Evolutionary conservation across 2,329 filamentous ascomycete species (phyloP).

Genomic region (Colletotrichum limetticola): DNA sequence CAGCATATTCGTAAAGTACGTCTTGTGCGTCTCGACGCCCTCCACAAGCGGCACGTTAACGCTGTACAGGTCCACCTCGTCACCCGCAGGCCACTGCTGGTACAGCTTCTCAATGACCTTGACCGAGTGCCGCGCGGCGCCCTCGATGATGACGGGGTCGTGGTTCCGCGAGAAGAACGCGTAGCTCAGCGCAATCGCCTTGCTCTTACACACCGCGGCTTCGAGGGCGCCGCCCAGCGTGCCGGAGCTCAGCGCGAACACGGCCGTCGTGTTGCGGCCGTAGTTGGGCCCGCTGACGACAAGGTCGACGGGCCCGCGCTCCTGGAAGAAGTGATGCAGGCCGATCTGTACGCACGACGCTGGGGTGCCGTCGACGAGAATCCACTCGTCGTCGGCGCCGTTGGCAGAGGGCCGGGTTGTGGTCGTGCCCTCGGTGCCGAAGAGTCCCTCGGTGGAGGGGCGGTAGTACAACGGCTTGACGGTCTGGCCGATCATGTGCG

Average conservation of each 20-base stretch:
- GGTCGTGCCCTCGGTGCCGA: conserved; percentile 70
- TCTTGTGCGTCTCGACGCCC: conserved; percentile 76
- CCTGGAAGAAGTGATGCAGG: conserved; percentile 80
- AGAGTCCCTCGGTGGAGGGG: conserved; percentile 53
- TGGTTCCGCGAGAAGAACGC: conserved; percentile 91
- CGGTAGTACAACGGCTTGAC: conserved; percentile 88
- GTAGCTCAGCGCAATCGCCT: conserved; percentile 85
- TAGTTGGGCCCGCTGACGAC: conserved; percentile 87
- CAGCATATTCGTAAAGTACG: conserved; percentile 86
- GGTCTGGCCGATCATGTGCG: conserved; percentile 91
- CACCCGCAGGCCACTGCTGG: conserved; percentile 75
- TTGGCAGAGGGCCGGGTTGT: conserved; percentile 64
- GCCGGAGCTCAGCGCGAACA: conserved; percentile 82
- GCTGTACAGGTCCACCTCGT: conserved; percentile 83
- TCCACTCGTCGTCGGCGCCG: conserved; percentile 77
- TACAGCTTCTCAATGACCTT: conserved; percentile 82
- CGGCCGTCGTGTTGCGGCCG: conserved; percentile 82
- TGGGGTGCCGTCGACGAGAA: conserved; percentile 83
- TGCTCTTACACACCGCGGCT: conserved; percentile 75
- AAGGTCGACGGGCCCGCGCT: conserved; percentile 77
- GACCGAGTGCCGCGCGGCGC: conserved; percentile 79
- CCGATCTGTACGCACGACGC: conserved; percentile 86
- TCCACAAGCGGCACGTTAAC: conserved; percentile 91
- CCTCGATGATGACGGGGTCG: conserved; percentile 82
- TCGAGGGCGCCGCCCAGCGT: conserved; percentile 83